Evolutionary conservation across 2,329 filamentous ascomycete genomes (phyloP).

Genomic region (Phoma sp.): DNA sequence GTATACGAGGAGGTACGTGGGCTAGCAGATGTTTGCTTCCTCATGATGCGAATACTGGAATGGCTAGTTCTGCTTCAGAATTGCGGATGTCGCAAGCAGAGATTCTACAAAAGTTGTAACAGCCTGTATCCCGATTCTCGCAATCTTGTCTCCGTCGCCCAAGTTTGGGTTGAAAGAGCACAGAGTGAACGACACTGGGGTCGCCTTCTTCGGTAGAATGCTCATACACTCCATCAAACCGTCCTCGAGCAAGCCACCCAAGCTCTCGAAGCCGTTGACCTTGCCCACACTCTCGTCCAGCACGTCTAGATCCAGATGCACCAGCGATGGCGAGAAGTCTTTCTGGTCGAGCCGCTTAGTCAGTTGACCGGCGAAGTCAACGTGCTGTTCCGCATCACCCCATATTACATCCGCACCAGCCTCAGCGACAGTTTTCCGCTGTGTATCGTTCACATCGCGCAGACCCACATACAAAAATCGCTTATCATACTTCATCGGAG

Average conservation of each 20-base stretch:
- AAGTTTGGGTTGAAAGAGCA: conserved; percentile 24
- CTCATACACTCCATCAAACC: conserved; percentile 19
- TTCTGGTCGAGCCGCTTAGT: background rate
- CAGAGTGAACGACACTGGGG: conserved; percentile 14
- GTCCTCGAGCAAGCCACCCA: conserved; percentile 38
- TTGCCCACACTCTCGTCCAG: conserved; percentile 44
- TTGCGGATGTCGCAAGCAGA: too few relatives aligned
- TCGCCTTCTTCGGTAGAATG: conserved; percentile 16
- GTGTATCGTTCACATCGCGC: conserved; percentile 35
- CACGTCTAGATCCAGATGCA: conserved; percentile 49
- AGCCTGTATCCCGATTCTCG: conserved; percentile 4
- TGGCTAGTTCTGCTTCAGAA: too few relatives aligned
- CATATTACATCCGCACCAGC: conserved; percentile 29
- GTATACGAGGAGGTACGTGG: too few relatives aligned
- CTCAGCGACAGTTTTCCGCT: conserved; percentile 40
- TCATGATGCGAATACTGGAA: too few relatives aligned
- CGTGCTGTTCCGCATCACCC: conserved; percentile 7
- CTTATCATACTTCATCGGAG: conserved; percentile 18
- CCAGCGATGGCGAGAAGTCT: conserved; percentile 25
- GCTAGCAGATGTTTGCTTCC: too few relatives aligned
- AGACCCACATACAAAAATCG: conserved; percentile 30
- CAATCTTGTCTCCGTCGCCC: conserved; percentile 23
- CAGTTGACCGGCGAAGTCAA: conserved; percentile 12
- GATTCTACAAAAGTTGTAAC: too few relatives aligned
- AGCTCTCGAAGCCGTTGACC: conserved; percentile 48